Base-by-base conservation (phyloP, 495 filamentous ascomycete genomes). In the Penicillium pancosmium region DNA sequence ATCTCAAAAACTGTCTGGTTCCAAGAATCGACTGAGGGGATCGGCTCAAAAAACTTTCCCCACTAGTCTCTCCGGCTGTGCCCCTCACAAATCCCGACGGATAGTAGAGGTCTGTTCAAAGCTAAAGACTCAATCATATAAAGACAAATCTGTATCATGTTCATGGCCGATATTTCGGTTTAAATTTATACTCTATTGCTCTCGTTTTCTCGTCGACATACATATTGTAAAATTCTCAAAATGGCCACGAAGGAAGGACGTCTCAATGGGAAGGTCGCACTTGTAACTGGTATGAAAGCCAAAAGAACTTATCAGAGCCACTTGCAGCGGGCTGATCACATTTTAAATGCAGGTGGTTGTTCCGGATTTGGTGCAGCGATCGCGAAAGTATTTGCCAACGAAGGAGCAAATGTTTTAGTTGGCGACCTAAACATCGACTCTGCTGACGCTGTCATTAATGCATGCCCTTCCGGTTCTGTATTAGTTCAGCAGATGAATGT, bases 191-290 rank as follows among this genome's bases (percentile, higher is more conserved):
- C 27, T 31, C 8, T 31, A 8, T 31, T 31, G 8, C 5, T 8
- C 8, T 31, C 5, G 4, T 31, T 9, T 1, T 31, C 27, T 31
- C 27, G 8, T 31, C 27, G 27, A 31, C 27, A 31, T 31, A 31
- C 4, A 31, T 31, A 31, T 31, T 31, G 27, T 31, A 8, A 7
- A 52, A 16, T n/a, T 31, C 13, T 52, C 50, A 53, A 16, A 18
- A 53, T 56, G 47, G 38, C 49, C n/a, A 36, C 52, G 15, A 52
- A 40, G 33, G 21, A 61, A 41, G 50, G 59, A 16, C 68, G 59
- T 23, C 68, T 70, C 8, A 69, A 48, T 9, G 71, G 73, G 59
- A 70, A 68, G 13, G 69, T 74, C 33, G 73, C 71, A 12, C 59
- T 58, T 10, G 71, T 73, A 51, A 68, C 33, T 40, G 50, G 50